phyloP scores from a whole-genome alignment of 2,329 filamentous ascomycete species.

The Fusarium protoensiforme region DNA sequence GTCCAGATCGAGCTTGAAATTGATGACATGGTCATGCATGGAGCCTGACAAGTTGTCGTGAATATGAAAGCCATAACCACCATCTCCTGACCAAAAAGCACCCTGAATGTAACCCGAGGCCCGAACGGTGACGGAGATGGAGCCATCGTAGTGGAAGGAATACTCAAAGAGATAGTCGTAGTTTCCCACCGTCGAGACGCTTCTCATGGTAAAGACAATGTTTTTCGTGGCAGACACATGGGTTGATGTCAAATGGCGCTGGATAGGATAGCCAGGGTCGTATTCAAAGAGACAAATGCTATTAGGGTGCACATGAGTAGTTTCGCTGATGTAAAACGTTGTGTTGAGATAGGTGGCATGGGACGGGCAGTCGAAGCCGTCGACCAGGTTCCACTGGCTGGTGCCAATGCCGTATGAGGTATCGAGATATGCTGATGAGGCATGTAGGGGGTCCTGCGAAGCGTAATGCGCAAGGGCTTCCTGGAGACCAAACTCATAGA shows the following conservation, averaged over 20 bases:
- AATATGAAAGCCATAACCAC: conserved; percentile 62
- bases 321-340: conserved; percentile 56
- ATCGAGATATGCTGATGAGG: conserved; percentile 59
- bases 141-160: conserved; percentile 62
- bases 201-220: conserved; percentile 57
- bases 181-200: conserved; percentile 63
- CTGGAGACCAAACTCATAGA: conserved; percentile 67
- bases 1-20: conserved; percentile 66
- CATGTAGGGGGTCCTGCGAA: conserved; percentile 58
- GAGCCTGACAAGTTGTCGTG: conserved; percentile 59
- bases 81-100: conserved; percentile 57
- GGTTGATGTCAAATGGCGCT: conserved; percentile 56
- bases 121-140: conserved; percentile 61
- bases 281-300: conserved; percentile 68
- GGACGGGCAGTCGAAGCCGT: conserved; percentile 63
- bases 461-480: conserved; percentile 66
- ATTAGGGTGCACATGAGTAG: conserved; percentile 57
- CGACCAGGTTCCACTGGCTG: conserved; percentile 56
- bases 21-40: conserved; percentile 67
- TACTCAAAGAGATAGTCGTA: conserved; percentile 66
- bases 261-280: conserved; percentile 60
- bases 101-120: conserved; percentile 66
- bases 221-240: conserved; percentile 60
- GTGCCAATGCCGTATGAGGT: conserved; percentile 60
- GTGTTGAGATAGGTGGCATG: conserved; percentile 62